Percentiles rank a stretch among this genome's conserved stretches.
Conservation (phyloP, 2,329 filamentous ascomycete genomes). For the Fusarium camptoceras region DNA sequence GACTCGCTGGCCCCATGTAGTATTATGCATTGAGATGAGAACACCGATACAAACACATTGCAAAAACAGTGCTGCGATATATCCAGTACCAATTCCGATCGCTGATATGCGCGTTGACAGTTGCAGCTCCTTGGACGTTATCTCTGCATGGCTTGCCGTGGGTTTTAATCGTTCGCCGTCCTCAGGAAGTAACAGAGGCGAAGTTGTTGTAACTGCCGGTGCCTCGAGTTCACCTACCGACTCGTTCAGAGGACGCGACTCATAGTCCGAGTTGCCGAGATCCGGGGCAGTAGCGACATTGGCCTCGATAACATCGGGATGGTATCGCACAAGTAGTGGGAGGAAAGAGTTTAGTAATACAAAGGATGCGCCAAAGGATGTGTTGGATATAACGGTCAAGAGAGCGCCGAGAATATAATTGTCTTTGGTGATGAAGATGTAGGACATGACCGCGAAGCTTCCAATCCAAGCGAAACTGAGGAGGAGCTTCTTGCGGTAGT, state of each 20-base stretch:
- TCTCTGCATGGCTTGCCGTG: slow-evolving; percentile 59
- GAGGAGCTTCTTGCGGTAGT: slow-evolving; percentile 88
- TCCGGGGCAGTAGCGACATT: slow-evolving; percentile 48
- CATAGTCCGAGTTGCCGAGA: slow-evolving; percentile 48
- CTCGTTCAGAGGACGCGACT: slow-evolving; percentile 53
- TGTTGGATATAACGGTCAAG: slow-evolving; percentile 90
- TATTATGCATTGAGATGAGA: slow-evolving; percentile 77
- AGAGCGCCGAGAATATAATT: slow-evolving; percentile 85
- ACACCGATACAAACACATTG: slow-evolving; percentile 85
- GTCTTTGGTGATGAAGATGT: slow-evolving; percentile 79
- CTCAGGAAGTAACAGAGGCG: slow-evolving; percentile 61
- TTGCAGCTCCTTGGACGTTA: slow-evolving; percentile 75
- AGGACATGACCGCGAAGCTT: slow-evolving; percentile 86
- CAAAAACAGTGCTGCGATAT: slow-evolving; percentile 85
- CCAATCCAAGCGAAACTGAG: slow-evolving; percentile 87
- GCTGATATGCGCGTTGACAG: slow-evolving; percentile 93
- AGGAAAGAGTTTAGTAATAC: slow-evolving; percentile 96
- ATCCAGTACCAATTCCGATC: slow-evolving; percentile 93
- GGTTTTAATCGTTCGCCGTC: slow-evolving; percentile 53
- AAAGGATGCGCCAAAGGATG: slow-evolving; percentile 93
- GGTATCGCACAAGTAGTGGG: slow-evolving; percentile 88
- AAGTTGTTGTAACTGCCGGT: slow-evolving; percentile 56
- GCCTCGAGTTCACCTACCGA: slow-evolving; percentile 48
- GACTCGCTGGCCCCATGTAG: slow-evolving; percentile 85
- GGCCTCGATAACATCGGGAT: slow-evolving; percentile 66